Evolutionary conservation across 257 asterid genomes (phyloP), one percentile per base, ranked within the genome.

Genomic region (Plantago ovata): DNA sequence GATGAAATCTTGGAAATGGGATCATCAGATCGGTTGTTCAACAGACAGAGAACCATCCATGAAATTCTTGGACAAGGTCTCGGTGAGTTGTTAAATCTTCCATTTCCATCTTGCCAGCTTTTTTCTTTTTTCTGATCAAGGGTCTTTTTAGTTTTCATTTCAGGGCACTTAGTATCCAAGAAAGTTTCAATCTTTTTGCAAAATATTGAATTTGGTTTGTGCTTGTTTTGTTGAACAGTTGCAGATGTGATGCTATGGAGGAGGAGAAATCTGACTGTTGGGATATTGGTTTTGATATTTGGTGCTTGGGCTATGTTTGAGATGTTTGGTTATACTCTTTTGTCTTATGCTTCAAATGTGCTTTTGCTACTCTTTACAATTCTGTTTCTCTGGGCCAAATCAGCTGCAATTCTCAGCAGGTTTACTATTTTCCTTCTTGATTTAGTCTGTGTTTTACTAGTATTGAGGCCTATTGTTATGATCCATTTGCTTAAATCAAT

Each of bases 171-270:
- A n/a, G 36, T 1, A 28, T 28, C 36, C 9, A 22, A 21, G 42
- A 21, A 38, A 22, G 28, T 23, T 32, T 64, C 44, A 28, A 16
- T n/a, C 13, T 14, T 51, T 21, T 51, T 24, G 20, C 14, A 24
- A 46, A n/a, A 41, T 14, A 48, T 16, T 56, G 42, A 53, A 64
- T 65, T 32, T 48, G 60, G 51, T 32, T 48, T 57, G 51, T 56
- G 38, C 21, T 50, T 60, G 67, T 13, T 62, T 28, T 38, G 36
- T 9, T 63, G 68, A 57, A 61, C 88, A 85, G 98, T 72, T 70
- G 96, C 93, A 61, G 98, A 92, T 83, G 86, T 88, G 69, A 65
- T 92, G 55, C 70, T 88, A 58, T 92, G 96, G 96, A 80, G 88
- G 76, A 51, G 60, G 33, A 87, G 73, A 40, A 69, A 85, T 62